A percentile compares a stretch with the other conserved stretches of the same genome.
These are phyloP conservation scores for Phytophthora constricta DNA, from an alignment of 352 stramenopile genomes.

Conservation along the genomic window DNA sequence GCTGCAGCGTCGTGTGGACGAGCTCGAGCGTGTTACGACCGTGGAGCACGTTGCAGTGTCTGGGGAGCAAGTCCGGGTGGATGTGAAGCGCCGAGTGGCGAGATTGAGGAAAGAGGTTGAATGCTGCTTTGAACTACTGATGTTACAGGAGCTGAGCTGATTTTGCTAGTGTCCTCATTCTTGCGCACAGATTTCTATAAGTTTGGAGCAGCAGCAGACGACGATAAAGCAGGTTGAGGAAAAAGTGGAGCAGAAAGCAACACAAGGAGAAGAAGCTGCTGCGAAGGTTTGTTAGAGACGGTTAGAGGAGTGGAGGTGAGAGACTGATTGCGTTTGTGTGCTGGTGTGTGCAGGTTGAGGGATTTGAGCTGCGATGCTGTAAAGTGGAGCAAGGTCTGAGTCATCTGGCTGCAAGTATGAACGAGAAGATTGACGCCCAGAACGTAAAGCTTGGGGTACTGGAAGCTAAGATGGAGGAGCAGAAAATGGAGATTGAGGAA, in stretches of 20 bases:
- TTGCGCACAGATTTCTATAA: constrained; percentile 21
- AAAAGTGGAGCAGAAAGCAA: background rate
- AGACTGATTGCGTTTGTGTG: background rate
- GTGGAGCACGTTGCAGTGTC: background rate
- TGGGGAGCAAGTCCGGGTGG: constrained; percentile 23
- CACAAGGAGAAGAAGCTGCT: constrained; percentile 1
- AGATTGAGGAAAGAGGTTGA: constrained; percentile 28
- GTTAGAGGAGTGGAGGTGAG: background rate
- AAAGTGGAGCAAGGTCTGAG: constrained; percentile 14
- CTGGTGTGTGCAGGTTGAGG: constrained; percentile 18
- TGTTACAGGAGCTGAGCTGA: background rate
- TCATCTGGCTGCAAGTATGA: constrained; percentile 4
- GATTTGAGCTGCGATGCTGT: constrained; percentile 5
- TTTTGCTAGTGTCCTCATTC: background rate
- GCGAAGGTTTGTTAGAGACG: constrained; percentile 2
- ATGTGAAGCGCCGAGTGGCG: constrained; percentile 11
- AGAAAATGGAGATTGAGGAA: background rate
- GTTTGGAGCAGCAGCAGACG: constrained; percentile 22
- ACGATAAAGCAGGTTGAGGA: constrained; percentile 1
- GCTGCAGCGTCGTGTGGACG: constrained; percentile 26
- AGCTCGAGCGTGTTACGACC: constrained; percentile 16
- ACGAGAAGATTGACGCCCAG: constrained; percentile 22
- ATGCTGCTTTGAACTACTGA: background rate
- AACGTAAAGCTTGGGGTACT: no score
- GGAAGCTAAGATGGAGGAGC: constrained; percentile 12